Percentiles rank a stretch among this genome's conserved stretches.
These are phyloP conservation scores for Xylaria hypoxylon DNA, from an alignment of 2,329 filamentous ascomycete genomes.

Conservation along the genomic window DNA sequence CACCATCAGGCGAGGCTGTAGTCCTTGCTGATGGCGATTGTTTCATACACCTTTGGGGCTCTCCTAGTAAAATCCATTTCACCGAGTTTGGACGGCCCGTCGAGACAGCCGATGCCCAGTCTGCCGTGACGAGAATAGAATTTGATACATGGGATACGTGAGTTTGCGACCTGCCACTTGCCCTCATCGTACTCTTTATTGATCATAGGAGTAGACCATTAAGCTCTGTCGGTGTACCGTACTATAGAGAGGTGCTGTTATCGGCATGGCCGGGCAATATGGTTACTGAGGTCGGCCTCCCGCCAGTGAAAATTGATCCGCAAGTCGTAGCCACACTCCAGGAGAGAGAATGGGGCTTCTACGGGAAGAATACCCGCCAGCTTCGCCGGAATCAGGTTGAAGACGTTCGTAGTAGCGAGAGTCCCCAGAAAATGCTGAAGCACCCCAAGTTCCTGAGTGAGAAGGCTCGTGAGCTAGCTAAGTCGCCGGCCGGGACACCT, in stretches of 20 bases:
- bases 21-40: constrained; percentile 83
- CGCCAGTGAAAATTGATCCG: constrained; percentile 79
- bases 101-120: constrained; percentile 78
- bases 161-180: constrained; percentile 49
- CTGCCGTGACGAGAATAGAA: constrained; percentile 69
- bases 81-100: constrained; percentile 82
- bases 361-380: constrained; percentile 80
- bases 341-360: constrained; percentile 79
- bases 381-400: constrained; percentile 84
- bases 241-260: constrained; percentile 87
- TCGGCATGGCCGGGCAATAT: constrained; percentile 91
- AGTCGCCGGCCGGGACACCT: constrained; percentile 57
- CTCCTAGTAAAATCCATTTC: constrained; percentile 85
- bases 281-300: constrained; percentile 85
- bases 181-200: constrained; percentile 18
- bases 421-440: constrained; percentile 70
- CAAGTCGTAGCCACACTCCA: constrained; percentile 76
- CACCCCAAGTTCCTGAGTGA: constrained; percentile 96
- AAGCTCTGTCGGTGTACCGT: constrained; percentile 89
- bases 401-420: constrained; percentile 74
- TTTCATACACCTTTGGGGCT: constrained; percentile 88
- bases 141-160: constrained; percentile 76
- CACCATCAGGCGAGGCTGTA: constrained; percentile 87
- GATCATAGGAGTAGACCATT: constrained; percentile 69
- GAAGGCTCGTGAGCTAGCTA: constrained; percentile 78